Percentiles rank a stretch among this genome's conserved stretches.
Evolutionary conservation across 2,329 filamentous ascomycete genomes (phyloP).

Genomic region (Fusarium sp.): DNA sequence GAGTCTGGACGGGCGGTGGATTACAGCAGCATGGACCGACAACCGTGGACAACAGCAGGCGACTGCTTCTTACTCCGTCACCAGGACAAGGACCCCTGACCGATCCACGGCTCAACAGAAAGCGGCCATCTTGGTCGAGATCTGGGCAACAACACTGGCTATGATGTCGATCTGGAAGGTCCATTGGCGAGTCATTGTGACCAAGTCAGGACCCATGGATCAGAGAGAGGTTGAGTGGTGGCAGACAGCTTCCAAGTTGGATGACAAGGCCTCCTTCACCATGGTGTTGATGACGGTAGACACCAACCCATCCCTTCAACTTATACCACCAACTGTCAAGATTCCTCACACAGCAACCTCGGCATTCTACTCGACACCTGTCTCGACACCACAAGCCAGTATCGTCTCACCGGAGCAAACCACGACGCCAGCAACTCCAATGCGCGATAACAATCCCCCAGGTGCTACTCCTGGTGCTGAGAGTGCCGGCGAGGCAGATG

Average conservation of each 20-base stretch:
- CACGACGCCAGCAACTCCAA: conserved; percentile 63
- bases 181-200: conserved; percentile 82
- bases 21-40: conserved; percentile 85
- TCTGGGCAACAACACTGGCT: conserved; percentile 83
- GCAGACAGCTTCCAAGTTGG: conserved; percentile 64
- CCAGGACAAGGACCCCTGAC: conserved; percentile 64
- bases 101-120: conserved; percentile 61
- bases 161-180: conserved; percentile 77
- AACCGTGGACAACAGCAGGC: conserved; percentile 79
- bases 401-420: conserved; percentile 72
- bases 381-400: conserved; percentile 73
- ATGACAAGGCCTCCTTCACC: conserved; percentile 63
- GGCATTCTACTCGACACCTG: conserved; percentile 71
- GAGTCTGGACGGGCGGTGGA: conserved; percentile 81
- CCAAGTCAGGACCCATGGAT: conserved; percentile 77
- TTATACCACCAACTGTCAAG: conserved; percentile 67
- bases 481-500: conserved; percentile 55
- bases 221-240: conserved; percentile 72
- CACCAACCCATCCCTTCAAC: conserved; percentile 71
- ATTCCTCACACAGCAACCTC: conserved; percentile 59
- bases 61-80: conserved; percentile 78
- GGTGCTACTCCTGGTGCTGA: conserved; percentile 62
- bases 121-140: conserved; percentile 74
- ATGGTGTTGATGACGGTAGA: conserved; percentile 74
- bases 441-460: conserved; percentile 51